These are phyloP conservation scores for Erythrobasidium hasegawianum DNA, from an alignment of 1,284 basidiomycete genomes.

Conservation along the genomic window DNA sequence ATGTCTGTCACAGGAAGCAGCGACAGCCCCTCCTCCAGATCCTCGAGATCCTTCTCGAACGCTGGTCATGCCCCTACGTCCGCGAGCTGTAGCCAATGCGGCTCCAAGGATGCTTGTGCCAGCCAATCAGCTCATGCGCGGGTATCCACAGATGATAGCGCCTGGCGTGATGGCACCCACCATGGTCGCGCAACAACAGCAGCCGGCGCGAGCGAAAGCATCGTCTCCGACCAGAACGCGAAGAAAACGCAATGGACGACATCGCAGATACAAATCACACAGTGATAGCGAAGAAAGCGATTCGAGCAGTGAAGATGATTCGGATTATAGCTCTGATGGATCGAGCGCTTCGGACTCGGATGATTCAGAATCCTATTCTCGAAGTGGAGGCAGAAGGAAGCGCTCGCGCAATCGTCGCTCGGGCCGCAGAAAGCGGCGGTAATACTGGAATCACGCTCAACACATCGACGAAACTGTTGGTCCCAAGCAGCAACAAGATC, in stretches of 20 bases:
- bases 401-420: neutral
- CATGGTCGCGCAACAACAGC: neutral
- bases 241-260: neutral
- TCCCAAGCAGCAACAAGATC: neutral
- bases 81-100: neutral
- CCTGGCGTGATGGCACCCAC: neutral
- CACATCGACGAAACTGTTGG: no score
- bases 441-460: no score
- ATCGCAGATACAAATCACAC: neutral
- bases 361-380: slow-evolving; percentile 11
- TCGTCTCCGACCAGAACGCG: neutral
- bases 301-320: neutral
- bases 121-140: neutral
- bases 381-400: neutral
- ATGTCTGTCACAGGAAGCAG: slow-evolving; percentile 4
- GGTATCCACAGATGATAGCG: neutral
- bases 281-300: slow-evolving; percentile 5
- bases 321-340: neutral
- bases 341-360: slow-evolving; percentile 5
- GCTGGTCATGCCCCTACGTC: neutral
- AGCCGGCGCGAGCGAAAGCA: neutral
- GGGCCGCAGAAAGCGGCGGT: neutral
- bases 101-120: neutral
- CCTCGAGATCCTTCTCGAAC: neutral
- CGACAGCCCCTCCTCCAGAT: neutral